Percentiles rank a stretch among this genome's conserved stretches.
These are phyloP conservation scores for Cymbopogon citratus DNA, from an alignment of 176 grass and related monocot species.

Conservation along the genomic window DNA sequence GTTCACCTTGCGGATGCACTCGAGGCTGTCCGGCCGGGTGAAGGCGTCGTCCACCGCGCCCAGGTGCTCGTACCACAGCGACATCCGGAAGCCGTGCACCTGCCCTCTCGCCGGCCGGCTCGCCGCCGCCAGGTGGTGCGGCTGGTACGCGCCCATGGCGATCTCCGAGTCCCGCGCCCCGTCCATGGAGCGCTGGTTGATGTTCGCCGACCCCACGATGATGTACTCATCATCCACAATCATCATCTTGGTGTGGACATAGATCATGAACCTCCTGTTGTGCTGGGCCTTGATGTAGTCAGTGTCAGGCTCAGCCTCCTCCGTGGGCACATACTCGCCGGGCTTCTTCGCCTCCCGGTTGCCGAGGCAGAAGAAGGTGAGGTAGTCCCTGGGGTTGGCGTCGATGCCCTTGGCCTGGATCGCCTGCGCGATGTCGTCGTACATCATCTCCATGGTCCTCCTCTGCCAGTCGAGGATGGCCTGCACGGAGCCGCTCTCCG, in stretches of 20 bases:
- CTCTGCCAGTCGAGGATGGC: constrained; percentile 91
- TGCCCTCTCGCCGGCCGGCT: constrained; percentile 58
- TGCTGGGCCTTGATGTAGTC: constrained; percentile 73
- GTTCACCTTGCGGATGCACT: constrained; percentile 74
- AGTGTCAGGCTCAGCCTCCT: constrained; percentile 54
- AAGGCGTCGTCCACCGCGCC: constrained; percentile 45
- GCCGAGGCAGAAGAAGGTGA: constrained; percentile 89
- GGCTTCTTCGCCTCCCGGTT: constrained; percentile 63
- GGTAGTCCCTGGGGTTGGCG: constrained; percentile 72
- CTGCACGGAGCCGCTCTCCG: constrained; percentile 82
- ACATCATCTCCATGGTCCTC: constrained; percentile 95
- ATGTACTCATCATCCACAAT: constrained; percentile 95
- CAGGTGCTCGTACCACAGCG: constrained; percentile 76
- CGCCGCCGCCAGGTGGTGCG: constrained; percentile 38
- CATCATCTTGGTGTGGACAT: constrained; percentile 98
- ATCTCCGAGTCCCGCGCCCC: constrained; percentile 81
- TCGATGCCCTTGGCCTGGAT: constrained; percentile 63
- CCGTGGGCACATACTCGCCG: constrained; percentile 60
- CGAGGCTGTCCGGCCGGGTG: constrained; percentile 42
- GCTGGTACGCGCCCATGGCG: constrained; percentile 80
- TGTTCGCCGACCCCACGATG: constrained; percentile 86
- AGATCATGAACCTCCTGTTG: constrained; percentile 89
- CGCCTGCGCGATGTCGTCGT: constrained; percentile 67
- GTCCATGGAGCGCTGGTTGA: constrained; percentile 91
- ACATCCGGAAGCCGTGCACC: constrained; percentile 70